These are phyloP conservation scores for Avicennia marina DNA, from an alignment of 257 asterid species.

Conservation along the genomic window DNA sequence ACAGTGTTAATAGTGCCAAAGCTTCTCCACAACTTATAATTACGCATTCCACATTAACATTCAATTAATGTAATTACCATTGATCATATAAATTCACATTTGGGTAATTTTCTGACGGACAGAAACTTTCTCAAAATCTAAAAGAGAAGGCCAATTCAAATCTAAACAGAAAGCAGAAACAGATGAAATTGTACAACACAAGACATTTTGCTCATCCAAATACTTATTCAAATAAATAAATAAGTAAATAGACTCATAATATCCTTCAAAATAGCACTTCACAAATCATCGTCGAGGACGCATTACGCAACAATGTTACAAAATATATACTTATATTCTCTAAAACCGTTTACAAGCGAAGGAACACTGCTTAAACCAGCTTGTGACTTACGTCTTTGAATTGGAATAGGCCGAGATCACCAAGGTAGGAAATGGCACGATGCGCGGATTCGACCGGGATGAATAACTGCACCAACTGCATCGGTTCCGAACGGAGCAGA, in stretches of 20 bases:
- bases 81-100: neutral
- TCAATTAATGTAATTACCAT: neutral
- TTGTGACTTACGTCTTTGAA: constrained; percentile 53
- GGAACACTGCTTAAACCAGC: neutral
- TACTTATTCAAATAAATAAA: neutral
- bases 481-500: constrained; percentile 62
- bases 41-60: neutral
- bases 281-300: neutral
- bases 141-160: neutral
- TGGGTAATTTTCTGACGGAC: neutral
- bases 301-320: neutral
- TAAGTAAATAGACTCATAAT: neutral
- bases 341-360: constrained; percentile 3
- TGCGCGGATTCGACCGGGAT: constrained; percentile 58
- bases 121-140: neutral
- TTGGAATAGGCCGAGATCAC: constrained; percentile 58
- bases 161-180: neutral
- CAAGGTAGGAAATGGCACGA: constrained; percentile 51
- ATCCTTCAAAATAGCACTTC: neutral
- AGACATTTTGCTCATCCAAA: neutral
- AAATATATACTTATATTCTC: neutral
- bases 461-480: constrained; percentile 60
- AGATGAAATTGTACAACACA: neutral
- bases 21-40: neutral
- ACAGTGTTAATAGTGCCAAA: neutral